Conservation (phyloP, 768 basidiomycete genomes). For the Phylloporus rhodoxanthus region DNA sequence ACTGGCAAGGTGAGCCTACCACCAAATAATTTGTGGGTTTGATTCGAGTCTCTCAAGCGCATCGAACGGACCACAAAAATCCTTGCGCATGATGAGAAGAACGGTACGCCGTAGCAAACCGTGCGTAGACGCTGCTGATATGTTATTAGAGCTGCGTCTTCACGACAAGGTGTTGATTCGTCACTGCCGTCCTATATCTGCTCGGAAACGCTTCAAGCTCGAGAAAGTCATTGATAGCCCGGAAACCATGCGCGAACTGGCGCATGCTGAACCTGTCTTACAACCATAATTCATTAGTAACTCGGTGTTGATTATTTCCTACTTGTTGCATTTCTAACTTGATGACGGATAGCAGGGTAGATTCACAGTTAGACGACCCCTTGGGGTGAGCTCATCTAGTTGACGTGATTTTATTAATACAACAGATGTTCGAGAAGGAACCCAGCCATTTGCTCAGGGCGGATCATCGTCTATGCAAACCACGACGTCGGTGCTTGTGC, state of each 20-base stretch:
- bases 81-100: conserved; percentile 66
- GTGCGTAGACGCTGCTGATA: conserved; percentile 4
- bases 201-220: conserved; percentile 69
- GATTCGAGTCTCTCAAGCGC: conserved; percentile 38
- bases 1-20: conserved; percentile 63
- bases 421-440: conserved; percentile 3
- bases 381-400: conserved; percentile 15
- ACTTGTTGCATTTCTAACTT: background rate
- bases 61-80: conserved; percentile 75
- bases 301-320: background rate
- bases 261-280: conserved; percentile 9
- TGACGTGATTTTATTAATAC: conserved; percentile 8
- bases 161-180: conserved; percentile 73
- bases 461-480: background rate
- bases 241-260: conserved; percentile 49
- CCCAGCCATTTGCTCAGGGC: background rate
- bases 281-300: background rate
- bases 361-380: background rate
- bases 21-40: background rate
- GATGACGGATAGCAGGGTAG: background rate
- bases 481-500: conserved; percentile 1
- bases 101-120: conserved; percentile 43
- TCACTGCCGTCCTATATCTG: conserved; percentile 77
- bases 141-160: conserved; percentile 48
- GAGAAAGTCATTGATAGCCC: conserved; percentile 66